Percentiles rank a stretch among this genome's conserved stretches.
These are phyloP conservation scores for Tylopilus felleus DNA, from an alignment of 768 basidiomycete genomes.

Conservation along the genomic window DNA sequence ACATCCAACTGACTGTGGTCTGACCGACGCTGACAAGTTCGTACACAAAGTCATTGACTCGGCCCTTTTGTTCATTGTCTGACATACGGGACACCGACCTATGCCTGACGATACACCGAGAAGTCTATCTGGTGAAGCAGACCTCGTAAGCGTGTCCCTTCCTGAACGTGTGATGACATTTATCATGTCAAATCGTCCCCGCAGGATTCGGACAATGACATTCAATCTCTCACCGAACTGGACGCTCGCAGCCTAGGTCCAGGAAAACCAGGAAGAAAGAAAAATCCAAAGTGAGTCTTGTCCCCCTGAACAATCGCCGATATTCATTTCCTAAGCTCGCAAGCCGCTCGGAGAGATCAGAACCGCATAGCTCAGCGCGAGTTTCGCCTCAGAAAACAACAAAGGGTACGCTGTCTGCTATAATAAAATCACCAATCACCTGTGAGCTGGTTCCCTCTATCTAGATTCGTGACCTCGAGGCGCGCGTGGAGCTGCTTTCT, in stretches of 20 bases:
- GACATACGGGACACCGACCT: background rate
- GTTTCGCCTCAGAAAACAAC: slow-evolving; percentile 89
- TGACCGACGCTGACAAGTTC: background rate
- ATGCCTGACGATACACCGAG: slow-evolving; percentile 56
- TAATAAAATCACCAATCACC: background rate
- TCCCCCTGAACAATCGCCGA: slow-evolving; percentile 10
- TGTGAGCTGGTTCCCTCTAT: slow-evolving; percentile 5
- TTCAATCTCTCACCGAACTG: slow-evolving; percentile 45
- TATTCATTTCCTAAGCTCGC: slow-evolving; percentile 54
- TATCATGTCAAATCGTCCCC: slow-evolving; percentile 7
- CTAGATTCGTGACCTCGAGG: slow-evolving; percentile 93
- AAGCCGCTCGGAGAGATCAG: slow-evolving; percentile 84
- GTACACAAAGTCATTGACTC: background rate
- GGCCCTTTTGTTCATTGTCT: background rate
- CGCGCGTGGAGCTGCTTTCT: slow-evolving; percentile 90
- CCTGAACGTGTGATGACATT: slow-evolving; percentile 10
- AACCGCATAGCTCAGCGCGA: slow-evolving; percentile 93
- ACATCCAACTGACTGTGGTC: slow-evolving; percentile 2
- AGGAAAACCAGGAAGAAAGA: slow-evolving; percentile 68
- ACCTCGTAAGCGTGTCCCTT: slow-evolving; percentile 36
- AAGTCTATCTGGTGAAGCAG: slow-evolving; percentile 61
- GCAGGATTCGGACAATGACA: slow-evolving; percentile 71
- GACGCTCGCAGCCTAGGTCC: slow-evolving; percentile 22
- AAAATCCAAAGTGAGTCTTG: slow-evolving; percentile 75
- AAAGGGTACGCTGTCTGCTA: slow-evolving; percentile 48